Percentiles rank a stretch among this genome's conserved stretches.
These are phyloP conservation scores for Papiliotrema flavescens DNA, from an alignment of 1,284 basidiomycete genomes.

Conservation along the genomic window DNA sequence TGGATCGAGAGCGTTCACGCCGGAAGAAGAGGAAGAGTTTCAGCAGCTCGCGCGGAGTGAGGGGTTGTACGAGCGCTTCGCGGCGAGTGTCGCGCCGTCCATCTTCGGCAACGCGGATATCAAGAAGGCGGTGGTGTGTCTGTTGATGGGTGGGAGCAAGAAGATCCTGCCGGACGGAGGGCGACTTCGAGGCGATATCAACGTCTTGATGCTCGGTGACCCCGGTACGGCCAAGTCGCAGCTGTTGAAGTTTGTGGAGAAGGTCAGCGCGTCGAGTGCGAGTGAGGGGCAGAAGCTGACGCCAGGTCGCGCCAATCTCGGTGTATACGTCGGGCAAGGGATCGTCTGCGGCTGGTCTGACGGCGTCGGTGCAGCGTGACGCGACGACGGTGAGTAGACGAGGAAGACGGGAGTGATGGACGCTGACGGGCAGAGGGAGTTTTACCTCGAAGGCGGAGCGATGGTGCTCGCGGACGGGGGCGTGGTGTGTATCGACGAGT, in stretches of 20 bases:
- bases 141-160: slow-evolving; percentile 92
- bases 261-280: slow-evolving; percentile 53
- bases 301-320: slow-evolving; percentile 88
- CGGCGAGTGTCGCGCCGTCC: slow-evolving; percentile 87
- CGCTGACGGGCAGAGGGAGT: slow-evolving; percentile 94
- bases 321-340: slow-evolving; percentile 98
- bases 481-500: slow-evolving; percentile 99
- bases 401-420: slow-evolving; percentile 65
- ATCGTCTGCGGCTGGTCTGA: slow-evolving; percentile 96
- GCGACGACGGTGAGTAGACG: slow-evolving; percentile 66
- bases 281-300: neutral
- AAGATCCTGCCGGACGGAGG: slow-evolving; percentile 98
- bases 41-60: slow-evolving; percentile 82
- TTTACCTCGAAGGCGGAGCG: slow-evolving; percentile 93
- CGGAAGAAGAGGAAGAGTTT: slow-evolving; percentile 93
- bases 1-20: slow-evolving; percentile 81
- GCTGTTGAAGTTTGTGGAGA: slow-evolving; percentile 91
- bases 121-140: slow-evolving; percentile 86
- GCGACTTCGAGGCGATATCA: slow-evolving; percentile 99
- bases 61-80: slow-evolving; percentile 86
- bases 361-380: slow-evolving; percentile 98
- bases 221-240: slow-evolving; percentile 98
- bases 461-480: slow-evolving; percentile 99
- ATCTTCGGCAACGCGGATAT: slow-evolving; percentile 97
- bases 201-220: slow-evolving; percentile 98